Percentiles rank a stretch among this genome's conserved stretches.
phyloP scores from a whole-genome alignment of 179 eudicot genomes.

The Camellia oleifera region DNA sequence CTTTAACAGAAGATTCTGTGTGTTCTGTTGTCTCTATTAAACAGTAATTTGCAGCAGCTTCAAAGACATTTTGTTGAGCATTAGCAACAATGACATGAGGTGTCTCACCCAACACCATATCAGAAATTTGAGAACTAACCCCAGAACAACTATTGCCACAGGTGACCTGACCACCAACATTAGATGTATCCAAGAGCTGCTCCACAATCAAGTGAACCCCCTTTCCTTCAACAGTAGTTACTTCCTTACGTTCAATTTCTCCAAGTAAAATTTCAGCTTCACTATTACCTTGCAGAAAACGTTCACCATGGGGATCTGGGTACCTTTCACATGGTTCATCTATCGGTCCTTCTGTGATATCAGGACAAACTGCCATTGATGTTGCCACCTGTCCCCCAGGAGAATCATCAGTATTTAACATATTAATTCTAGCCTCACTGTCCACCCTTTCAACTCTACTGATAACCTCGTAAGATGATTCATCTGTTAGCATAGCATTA shows the following conservation, averaged over 20 bases:
- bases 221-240: slow-evolving; percentile 18
- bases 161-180: slow-evolving; percentile 19
- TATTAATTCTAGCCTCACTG: slow-evolving; percentile 21
- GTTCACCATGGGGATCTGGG: slow-evolving; percentile 15
- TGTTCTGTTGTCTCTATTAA: slow-evolving; percentile 19
- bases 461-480: slow-evolving; percentile 20
- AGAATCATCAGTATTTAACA: slow-evolving; percentile 15
- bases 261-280: slow-evolving; percentile 20
- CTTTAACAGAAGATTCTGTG: slow-evolving; percentile 22
- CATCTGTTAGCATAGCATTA: slow-evolving; percentile 18
- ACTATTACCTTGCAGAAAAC: slow-evolving; percentile 16
- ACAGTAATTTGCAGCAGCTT: slow-evolving; percentile 13
- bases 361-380: slow-evolving; percentile 14
- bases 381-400: slow-evolving; percentile 23
- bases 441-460: slow-evolving; percentile 22
- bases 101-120: slow-evolving; percentile 24
- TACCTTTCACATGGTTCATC: slow-evolving; percentile 11
- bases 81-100: slow-evolving; percentile 18
- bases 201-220: slow-evolving; percentile 16
- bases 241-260: slow-evolving; percentile 19
- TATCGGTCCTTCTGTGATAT: slow-evolving; percentile 10
- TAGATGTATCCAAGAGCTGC: slow-evolving; percentile 4
- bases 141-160: slow-evolving; percentile 14
- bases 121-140: slow-evolving; percentile 23
- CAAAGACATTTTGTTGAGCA: slow-evolving; percentile 23